Evolutionary conservation across 768 basidiomycete genomes (phyloP), one percentile per base, ranked within the genome.

Genomic region (Suillus placidus): DNA sequence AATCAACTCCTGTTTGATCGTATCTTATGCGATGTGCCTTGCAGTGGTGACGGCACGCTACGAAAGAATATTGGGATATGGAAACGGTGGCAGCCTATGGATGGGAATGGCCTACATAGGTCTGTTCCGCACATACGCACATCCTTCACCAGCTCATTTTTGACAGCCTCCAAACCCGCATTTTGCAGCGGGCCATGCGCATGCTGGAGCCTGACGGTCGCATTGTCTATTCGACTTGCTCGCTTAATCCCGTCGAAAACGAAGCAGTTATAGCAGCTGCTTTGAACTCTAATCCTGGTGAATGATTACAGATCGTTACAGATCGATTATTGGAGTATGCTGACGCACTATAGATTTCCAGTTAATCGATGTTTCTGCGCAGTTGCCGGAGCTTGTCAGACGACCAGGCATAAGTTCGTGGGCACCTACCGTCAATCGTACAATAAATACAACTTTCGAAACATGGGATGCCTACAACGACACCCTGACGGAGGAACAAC

Each of bases 141-240:
- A 18, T 13, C 62, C 35, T 63, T 54, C 34, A 40, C 37, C 62
- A 69, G 61, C 70, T 54, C n/a, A 63, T 57, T 45, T 65, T 16
- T 60, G 47, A 38, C 70, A 98, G 95, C 12, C 82, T 99, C 37
- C 97, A 99, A 74, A 81, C 95, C 47, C 91, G 97, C 23, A 99
- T 99, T 70, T 84, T 99, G 23, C 84, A 91, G 66, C 91, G 97
- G 23, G 97, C 91, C 1, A 97, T 99, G 93, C 88, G 89, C 64
- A 85, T 99, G 79, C 85, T 99, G 47, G 83, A 85, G 67, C 72
- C 74, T 13, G 86, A 89, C n/a, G 97, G 96, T 9, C 88, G 92
- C 42, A 91, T 99, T 67, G 96, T 99, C 20, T 99, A 99, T 76
- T 99, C 97, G 6, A 99, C 97, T 0, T 99, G 97, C 72, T 98